Evolutionary conservation across 2,329 filamentous ascomycete species (phyloP).

Genomic region (Helotiales sp.): DNA sequence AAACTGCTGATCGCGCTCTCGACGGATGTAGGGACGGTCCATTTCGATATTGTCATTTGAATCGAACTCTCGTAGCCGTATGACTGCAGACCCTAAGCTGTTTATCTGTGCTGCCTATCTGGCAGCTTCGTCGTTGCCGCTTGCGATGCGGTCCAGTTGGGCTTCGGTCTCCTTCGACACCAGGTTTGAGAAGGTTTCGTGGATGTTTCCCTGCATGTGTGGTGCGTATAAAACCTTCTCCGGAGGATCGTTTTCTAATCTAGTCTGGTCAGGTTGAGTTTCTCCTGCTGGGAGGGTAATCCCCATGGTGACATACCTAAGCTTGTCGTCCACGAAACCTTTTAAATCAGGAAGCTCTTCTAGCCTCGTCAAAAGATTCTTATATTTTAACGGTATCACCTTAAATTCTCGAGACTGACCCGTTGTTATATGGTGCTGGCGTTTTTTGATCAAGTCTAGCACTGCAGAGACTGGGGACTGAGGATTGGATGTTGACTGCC

Average conservation of each 20-base stretch:
- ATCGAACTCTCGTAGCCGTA: constrained; percentile 18
- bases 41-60: constrained; percentile 14
- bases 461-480: constrained; percentile 18
- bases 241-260: constrained; percentile 15
- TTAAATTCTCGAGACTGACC: constrained; percentile 17
- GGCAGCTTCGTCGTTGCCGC: constrained; percentile 15
- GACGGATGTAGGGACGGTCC: constrained; percentile 11
- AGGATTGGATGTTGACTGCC: constrained; percentile 19
- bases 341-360: constrained; percentile 17
- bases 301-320: constrained; percentile 9
- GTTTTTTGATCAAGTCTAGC: constrained; percentile 20
- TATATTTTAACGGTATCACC: constrained; percentile 14
- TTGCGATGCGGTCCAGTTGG: constrained; percentile 15
- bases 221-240: constrained; percentile 15
- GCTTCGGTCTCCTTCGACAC: constrained; percentile 17
- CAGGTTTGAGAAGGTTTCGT: constrained; percentile 20
- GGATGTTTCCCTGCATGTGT: constrained; percentile 17
- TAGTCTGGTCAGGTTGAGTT: constrained; percentile 12
- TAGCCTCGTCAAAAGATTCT: constrained; percentile 18
- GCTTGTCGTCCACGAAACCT: constrained; percentile 16
- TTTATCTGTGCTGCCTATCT: constrained; percentile 18
- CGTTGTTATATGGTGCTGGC: constrained; percentile 12
- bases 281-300: constrained; percentile 9
- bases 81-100: constrained; percentile 18
- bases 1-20: constrained; percentile 14